phyloP scores from a whole-genome alignment of 2,329 filamentous ascomycete species.

The Parastagonospora nodorum region DNA sequence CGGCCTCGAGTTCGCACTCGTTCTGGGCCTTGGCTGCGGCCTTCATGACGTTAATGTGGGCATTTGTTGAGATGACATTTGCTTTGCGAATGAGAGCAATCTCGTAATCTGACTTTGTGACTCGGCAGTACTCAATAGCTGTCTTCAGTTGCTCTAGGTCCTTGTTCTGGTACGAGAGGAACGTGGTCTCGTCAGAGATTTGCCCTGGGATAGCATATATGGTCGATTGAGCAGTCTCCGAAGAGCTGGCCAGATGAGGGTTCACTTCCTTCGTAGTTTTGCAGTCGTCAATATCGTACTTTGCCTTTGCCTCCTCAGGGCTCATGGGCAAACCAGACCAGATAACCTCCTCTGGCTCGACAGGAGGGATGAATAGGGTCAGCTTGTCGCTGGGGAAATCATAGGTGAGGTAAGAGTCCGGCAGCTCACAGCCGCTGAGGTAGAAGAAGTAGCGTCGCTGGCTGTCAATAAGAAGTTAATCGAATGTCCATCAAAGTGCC shows the following conservation, averaged over 20 bases:
- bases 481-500: neutral
- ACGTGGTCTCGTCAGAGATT: constrained; percentile 72
- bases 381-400: constrained; percentile 74
- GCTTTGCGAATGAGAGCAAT: constrained; percentile 80
- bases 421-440: constrained; percentile 80
- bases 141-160: constrained; percentile 61
- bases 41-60: constrained; percentile 73
- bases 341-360: constrained; percentile 86
- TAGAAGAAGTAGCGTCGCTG: constrained; percentile 96
- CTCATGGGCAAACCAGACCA: constrained; percentile 90
- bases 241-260: constrained; percentile 64
- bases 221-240: constrained; percentile 55
- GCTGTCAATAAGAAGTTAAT: constrained; percentile 50
- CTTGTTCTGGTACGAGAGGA: constrained; percentile 70
- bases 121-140: constrained; percentile 79
- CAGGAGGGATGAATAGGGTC: constrained; percentile 88
- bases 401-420: constrained; percentile 82
- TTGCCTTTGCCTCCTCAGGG: constrained; percentile 71
- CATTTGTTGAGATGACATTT: constrained; percentile 76
- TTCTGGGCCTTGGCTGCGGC: constrained; percentile 68
- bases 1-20: constrained; percentile 81
- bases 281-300: constrained; percentile 72
- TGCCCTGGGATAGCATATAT: constrained; percentile 81
- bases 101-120: constrained; percentile 86
- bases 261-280: constrained; percentile 76